Evolutionary conservation across 1,284 basidiomycete species (phyloP).

Genomic region (Pseudozyma tsukubaensis): DNA sequence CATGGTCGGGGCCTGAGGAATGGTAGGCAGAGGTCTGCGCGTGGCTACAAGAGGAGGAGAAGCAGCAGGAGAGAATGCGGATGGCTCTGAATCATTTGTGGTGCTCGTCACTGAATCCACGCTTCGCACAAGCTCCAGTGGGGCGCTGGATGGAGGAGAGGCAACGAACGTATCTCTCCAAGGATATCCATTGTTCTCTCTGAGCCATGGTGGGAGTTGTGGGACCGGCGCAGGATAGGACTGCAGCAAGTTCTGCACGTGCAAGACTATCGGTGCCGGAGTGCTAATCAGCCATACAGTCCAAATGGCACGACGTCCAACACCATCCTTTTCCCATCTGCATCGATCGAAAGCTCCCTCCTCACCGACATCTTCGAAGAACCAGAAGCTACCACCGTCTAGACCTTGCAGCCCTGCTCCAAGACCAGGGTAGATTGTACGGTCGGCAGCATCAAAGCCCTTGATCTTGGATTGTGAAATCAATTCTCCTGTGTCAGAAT

Average conservation of each 20-base stretch:
- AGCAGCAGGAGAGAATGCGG: not conserved
- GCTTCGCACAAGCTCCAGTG: no score
- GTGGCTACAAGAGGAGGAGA: not conserved
- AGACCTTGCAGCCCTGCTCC: slow-evolving; percentile 46
- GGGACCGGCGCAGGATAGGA: slow-evolving; percentile 25
- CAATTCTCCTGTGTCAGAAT: slow-evolving; percentile 19
- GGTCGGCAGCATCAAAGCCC: slow-evolving; percentile 34
- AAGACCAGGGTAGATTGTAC: slow-evolving; percentile 39
- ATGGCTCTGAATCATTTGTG: no score
- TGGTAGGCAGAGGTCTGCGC: slow-evolving; percentile 8
- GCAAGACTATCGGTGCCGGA: slow-evolving; percentile 34
- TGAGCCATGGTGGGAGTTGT: slow-evolving; percentile 33
- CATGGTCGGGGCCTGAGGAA: not conserved
- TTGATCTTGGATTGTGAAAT: slow-evolving; percentile 22
- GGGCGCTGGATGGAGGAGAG: not conserved
- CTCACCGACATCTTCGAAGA: slow-evolving; percentile 52
- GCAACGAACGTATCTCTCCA: slow-evolving; percentile 40
- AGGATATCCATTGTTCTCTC: slow-evolving; percentile 30
- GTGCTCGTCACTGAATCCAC: no score
- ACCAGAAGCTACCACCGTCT: slow-evolving; percentile 57
- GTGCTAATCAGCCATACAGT: slow-evolving; percentile 55
- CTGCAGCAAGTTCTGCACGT: slow-evolving; percentile 36
- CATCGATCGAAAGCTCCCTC: slow-evolving; percentile 45
- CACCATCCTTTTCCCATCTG: slow-evolving; percentile 30
- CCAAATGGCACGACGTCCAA: slow-evolving; percentile 50